Base-by-base conservation (phyloP, 257 asterid genomes). In the Nicotiana otophora region DNA sequence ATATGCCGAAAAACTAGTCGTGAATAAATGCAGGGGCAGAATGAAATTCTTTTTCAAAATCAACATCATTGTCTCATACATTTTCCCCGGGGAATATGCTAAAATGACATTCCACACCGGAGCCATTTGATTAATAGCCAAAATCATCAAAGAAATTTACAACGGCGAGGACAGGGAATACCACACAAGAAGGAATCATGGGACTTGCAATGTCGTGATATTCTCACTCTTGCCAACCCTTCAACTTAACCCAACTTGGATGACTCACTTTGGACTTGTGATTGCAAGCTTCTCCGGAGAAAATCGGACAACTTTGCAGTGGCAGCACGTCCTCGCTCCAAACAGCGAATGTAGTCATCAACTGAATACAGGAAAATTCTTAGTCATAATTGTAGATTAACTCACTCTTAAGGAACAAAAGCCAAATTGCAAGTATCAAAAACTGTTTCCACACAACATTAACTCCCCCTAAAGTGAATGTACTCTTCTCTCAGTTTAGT, bases 261-360 rank as follows among this genome's bases (percentile, higher is more conserved):
- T 54, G 28, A 72, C 82, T 87, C 86, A 67, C 74, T 86, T 17
- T 81, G 80, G 81, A 85, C 65, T 78, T 87, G 86, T 70, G 88
- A 83, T 84, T 89, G 89, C 84, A 93, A 89, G 87, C 92, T 94
- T 95, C 87, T 94, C 84, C 92, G 87, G 62, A 96, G 92, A 87
- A 94, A 93, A 55, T 82, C 93, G 23, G 98, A 89, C 20, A 96
- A 78, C 17, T 97, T 91, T 48, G 84, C 81, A 26, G 90, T 77
- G 33, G 98, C 98, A 34, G 95, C 97, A 42, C 91, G 93, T 33
- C 93, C 97, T 83, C 91, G 94, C 63, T 90, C 93, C 67, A 96
- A 9, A 84, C 98, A 94, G 23, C 58, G 92, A 69, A 96, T 88
- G 89, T 93, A 94, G 69, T 90, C 91, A 36, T 92, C 97, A 87